phyloP scores from a whole-genome alignment of 2,329 filamentous ascomycete species.

The Lachnellula arida region DNA sequence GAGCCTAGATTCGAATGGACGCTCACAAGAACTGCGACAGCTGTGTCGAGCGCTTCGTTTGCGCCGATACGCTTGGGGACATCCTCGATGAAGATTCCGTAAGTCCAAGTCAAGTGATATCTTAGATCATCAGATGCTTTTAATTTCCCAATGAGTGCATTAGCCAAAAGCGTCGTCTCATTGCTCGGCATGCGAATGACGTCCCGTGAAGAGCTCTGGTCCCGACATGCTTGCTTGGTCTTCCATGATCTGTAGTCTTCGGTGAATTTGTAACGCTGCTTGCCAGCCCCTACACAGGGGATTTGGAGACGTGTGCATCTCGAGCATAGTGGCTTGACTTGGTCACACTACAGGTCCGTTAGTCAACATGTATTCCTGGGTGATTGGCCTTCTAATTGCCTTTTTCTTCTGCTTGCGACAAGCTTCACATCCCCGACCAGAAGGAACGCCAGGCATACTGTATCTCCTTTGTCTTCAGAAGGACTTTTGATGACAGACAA shows the following conservation, averaged over 20 bases:
- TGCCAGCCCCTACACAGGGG: slow-evolving; percentile 1
- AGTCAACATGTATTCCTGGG: neutral
- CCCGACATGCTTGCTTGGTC: neutral
- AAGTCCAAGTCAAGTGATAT: slow-evolving; percentile 1
- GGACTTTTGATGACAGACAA: too few species aligned
- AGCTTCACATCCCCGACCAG: slow-evolving; percentile 2
- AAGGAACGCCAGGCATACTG: slow-evolving; percentile 3
- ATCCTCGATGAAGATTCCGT: neutral
- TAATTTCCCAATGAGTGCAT: neutral
- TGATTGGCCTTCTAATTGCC: neutral
- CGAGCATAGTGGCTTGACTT: neutral
- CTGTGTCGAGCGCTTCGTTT: slow-evolving; percentile 1
- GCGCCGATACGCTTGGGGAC: neutral
- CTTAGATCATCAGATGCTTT: neutral
- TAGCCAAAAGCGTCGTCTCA: neutral
- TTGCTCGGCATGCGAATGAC: neutral
- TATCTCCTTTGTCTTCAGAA: neutral
- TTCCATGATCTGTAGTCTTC: neutral
- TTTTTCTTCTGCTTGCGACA: slow-evolving; percentile 8
- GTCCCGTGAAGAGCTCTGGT: neutral
- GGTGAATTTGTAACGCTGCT: slow-evolving; percentile 1
- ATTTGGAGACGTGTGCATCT: neutral
- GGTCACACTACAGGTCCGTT: neutral
- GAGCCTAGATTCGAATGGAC: neutral
- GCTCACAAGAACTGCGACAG: neutral